Conservation (phyloP, 179 eudicot species). For the Patellifolia procumbens region DNA sequence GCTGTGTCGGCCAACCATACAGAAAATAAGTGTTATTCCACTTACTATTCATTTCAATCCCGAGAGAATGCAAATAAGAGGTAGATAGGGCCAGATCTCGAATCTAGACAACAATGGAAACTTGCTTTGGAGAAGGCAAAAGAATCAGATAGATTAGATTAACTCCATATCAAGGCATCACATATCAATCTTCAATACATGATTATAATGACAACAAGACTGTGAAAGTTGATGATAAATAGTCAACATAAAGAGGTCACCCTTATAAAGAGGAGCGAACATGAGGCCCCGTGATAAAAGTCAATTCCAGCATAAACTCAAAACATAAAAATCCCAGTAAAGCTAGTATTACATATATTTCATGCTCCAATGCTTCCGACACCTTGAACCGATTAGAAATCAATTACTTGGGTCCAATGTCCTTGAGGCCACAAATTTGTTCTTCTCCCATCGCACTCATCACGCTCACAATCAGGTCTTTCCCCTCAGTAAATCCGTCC, state of each 20-base stretch:
- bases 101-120: neutral
- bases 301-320: neutral
- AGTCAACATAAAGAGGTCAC: neutral
- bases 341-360: neutral
- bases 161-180: neutral
- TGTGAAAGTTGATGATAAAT: neutral
- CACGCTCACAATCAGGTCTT: slow-evolving; percentile 64
- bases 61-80: neutral
- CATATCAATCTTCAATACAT: neutral
- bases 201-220: neutral
- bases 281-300: neutral
- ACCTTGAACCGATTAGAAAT: neutral
- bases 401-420: slow-evolving; percentile 38
- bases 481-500: slow-evolving; percentile 66
- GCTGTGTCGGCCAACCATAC: too few species aligned
- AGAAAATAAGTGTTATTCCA: too few species aligned
- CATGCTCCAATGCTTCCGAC: neutral
- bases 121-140: neutral
- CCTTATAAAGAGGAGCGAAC: neutral
- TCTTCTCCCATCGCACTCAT: slow-evolving; percentile 83
- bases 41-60: too few species aligned
- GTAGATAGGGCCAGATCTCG: neutral
- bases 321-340: neutral
- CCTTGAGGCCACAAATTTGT: slow-evolving; percentile 68
- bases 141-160: neutral